Conservation (phyloP, 1,139 yeast species). For the Candida sp. region DNA sequence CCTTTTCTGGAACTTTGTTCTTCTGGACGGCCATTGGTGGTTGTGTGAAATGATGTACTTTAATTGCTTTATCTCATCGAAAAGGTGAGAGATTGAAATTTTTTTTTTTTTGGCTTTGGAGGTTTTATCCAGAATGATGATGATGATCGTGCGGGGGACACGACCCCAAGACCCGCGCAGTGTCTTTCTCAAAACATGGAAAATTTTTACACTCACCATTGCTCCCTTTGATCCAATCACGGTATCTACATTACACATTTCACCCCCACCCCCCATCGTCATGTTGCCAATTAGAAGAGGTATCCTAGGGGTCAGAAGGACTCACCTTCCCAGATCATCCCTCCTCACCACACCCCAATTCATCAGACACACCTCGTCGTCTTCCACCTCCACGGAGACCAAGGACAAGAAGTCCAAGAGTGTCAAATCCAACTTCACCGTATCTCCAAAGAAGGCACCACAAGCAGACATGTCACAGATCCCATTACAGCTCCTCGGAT, state of each 20-base stretch:
- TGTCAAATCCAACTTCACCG: background rate
- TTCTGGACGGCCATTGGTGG: slow-evolving; percentile 34
- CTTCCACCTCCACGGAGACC: background rate
- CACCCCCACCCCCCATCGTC: background rate
- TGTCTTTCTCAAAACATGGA: background rate
- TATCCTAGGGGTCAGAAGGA: background rate
- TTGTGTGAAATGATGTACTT: background rate
- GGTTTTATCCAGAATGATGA: background rate
- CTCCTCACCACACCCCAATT: background rate
- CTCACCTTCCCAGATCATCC: background rate
- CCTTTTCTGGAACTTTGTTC: slow-evolving; percentile 77
- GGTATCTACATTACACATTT: background rate
- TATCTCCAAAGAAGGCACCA: slow-evolving; percentile 15
- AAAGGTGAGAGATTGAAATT: background rate
- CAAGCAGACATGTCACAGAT: slow-evolving; percentile 39
- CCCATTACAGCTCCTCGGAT: slow-evolving; percentile 45
- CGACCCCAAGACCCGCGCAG: background rate
- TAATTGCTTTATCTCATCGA: background rate
- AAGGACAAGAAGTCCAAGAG: background rate
- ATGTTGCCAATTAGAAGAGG: background rate
- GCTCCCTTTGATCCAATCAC: background rate
- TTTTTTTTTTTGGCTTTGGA: background rate
- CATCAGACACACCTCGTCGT: background rate
- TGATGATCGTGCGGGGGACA: background rate
- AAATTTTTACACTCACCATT: background rate